Base-by-base conservation (phyloP, 1,284 basidiomycete species). In the Ustilago cynodontis region DNA sequence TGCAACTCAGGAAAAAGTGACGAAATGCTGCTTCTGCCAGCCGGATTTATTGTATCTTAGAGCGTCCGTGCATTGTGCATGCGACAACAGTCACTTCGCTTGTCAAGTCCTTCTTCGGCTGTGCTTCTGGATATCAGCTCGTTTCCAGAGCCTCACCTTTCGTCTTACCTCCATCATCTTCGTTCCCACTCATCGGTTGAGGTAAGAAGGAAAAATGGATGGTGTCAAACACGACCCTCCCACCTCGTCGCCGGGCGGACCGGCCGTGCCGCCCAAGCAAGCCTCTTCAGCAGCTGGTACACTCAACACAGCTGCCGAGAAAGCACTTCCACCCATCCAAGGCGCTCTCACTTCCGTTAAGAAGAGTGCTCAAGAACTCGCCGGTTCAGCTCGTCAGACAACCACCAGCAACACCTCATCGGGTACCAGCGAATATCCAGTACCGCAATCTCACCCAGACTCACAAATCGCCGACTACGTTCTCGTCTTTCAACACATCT, bases 381-480 rank as follows among this genome's bases (percentile, higher is more conserved):
- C 57, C 43, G 39, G 39, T 28, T 57, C 59, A 3, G 20, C 54
- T 9, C 26, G 39, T n/a, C n/a, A 13, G 24, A n/a, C 47, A 22
- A n/a, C 35, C 35, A 37, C 9, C 35, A 37, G 14, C 20, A 31
- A 1, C 50, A 37, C 50, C 1, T 28, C 43, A 13, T 53, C 64
- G n/a, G 24, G 49, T 10, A 14, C 49, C 1, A 3, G 52, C 37
- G 53, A 58, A 16, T 69, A 69, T 45, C 70, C 74, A 0, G n/a
- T 72, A 1, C 74, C 74, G 0, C 69, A 77, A 14, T 70, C 69
- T 14, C 54, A 65, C 16, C 51, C 62, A 7, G 63, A 67, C 51
- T 59, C 74, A 18, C 75, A 77, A 57, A 53, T 77, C 28, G 82
- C 81, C 37, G 82, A 83, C 59, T 76, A 78, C 50, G 79, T 82